Percentiles rank a stretch among this genome's conserved stretches.
Conservation (phyloP, 202 grass and related monocot species). For the Zoysia matrella region DNA sequence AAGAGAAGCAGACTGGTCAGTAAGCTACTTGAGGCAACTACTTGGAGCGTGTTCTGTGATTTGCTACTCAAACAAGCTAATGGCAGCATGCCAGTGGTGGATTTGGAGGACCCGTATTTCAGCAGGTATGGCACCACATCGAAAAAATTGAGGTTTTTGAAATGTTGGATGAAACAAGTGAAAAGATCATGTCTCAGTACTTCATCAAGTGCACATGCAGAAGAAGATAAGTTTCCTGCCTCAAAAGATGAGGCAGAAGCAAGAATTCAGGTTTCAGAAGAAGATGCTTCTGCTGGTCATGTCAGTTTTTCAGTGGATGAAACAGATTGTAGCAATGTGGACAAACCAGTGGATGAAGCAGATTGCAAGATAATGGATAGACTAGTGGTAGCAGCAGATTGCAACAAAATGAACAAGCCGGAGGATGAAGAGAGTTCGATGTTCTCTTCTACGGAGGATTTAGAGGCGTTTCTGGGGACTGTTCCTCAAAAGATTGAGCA, state of each 20-base stretch:
- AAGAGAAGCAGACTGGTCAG: constrained; percentile 60
- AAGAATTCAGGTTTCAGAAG: constrained; percentile 52
- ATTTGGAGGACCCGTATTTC: constrained; percentile 82
- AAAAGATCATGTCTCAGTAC: constrained; percentile 45
- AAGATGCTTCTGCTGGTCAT: constrained; percentile 39
- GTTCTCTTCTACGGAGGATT: constrained; percentile 67
- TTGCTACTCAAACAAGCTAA: constrained; percentile 54
- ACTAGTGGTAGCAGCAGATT: constrained; percentile 51
- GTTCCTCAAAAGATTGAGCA: constrained; percentile 89
- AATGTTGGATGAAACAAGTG: constrained; percentile 93
- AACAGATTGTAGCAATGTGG: constrained; percentile 38
- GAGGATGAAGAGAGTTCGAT: constrained; percentile 33
- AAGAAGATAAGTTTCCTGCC: constrained; percentile 40
- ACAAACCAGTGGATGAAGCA: constrained; percentile 33
- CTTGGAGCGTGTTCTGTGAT: constrained; percentile 60
- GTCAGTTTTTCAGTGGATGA: constrained; percentile 40
- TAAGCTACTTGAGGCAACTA: constrained; percentile 59
- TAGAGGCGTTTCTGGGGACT: constrained; percentile 69
- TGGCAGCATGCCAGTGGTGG: constrained; percentile 46
- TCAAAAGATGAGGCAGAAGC: constrained; percentile 56
- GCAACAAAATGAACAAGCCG: constrained; percentile 32
- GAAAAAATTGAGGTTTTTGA: constrained; percentile 89
- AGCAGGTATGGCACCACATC: constrained; percentile 54
- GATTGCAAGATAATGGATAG: constrained; percentile 31
- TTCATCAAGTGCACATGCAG: constrained; percentile 31